Conservation (phyloP, 2,329 filamentous ascomycete genomes). For the Pseudopithomyces maydicus region DNA sequence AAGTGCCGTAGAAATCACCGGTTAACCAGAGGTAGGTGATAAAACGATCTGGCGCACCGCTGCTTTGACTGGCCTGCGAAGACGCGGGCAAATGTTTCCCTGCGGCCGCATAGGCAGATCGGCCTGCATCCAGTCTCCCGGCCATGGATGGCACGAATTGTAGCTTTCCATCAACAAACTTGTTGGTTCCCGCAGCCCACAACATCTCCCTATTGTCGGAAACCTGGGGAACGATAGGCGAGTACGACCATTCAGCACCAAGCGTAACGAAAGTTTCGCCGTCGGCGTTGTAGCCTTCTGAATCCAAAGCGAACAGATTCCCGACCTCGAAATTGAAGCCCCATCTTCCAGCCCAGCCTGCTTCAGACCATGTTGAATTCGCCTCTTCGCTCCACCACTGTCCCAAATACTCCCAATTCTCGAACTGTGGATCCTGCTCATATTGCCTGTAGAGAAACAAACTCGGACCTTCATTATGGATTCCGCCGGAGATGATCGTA, state of each 20-base stretch:
- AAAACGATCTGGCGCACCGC: slow-evolving; percentile 49
- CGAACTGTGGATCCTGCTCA: slow-evolving; percentile 38
- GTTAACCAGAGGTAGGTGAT: slow-evolving; percentile 52
- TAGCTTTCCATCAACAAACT: slow-evolving; percentile 28
- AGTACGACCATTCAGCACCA: slow-evolving; percentile 52
- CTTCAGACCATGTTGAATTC: slow-evolving; percentile 28
- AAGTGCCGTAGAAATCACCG: slow-evolving; percentile 49
- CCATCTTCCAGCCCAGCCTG: slow-evolving; percentile 29
- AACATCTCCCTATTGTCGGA: slow-evolving; percentile 50
- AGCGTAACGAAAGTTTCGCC: slow-evolving; percentile 50
- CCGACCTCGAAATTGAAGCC: slow-evolving; percentile 54
- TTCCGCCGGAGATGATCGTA: slow-evolving; percentile 46
- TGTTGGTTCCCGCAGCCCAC: slow-evolving; percentile 48
- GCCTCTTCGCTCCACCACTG: slow-evolving; percentile 50
- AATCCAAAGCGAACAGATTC: slow-evolving; percentile 50
- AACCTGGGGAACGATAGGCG: slow-evolving; percentile 47
- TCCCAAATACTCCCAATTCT: slow-evolving; percentile 46
- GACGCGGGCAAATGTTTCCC: slow-evolving; percentile 48
- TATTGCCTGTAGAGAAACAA: slow-evolving; percentile 50
- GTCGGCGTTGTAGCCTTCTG: slow-evolving; percentile 46
- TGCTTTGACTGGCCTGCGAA: slow-evolving; percentile 45
- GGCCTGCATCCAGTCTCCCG: slow-evolving; percentile 49
- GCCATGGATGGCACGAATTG: slow-evolving; percentile 49
- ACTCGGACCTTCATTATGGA: slow-evolving; percentile 46
- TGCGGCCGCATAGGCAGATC: slow-evolving; percentile 51